Conservation (phyloP, 306 rosid species). For the Acacia acuminata region DNA sequence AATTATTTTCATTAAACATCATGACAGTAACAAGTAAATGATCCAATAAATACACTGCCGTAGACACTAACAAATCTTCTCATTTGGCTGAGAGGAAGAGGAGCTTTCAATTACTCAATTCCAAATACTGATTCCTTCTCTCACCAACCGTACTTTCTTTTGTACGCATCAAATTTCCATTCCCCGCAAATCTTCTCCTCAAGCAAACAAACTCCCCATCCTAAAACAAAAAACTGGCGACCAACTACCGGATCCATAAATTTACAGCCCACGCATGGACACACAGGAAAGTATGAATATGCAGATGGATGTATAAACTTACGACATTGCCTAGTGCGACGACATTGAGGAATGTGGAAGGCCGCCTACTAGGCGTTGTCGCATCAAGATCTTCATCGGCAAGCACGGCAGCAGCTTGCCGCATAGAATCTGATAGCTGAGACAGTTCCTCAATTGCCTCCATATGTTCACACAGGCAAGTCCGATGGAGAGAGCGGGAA, state of each 20-base stretch:
- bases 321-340: slow-evolving; percentile 95
- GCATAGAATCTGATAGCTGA: slow-evolving; percentile 91
- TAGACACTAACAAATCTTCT: not conserved
- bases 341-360: slow-evolving; percentile 83
- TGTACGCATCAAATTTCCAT: not conserved
- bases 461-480: slow-evolving; percentile 39
- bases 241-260: slow-evolving; percentile 16
- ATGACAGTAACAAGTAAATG: not conserved
- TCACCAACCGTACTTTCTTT: not conserved
- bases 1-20: not conserved
- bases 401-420: slow-evolving; percentile 83
- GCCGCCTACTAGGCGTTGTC: slow-evolving; percentile 54
- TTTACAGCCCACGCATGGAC: not conserved
- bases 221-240: not conserved
- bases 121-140: not conserved
- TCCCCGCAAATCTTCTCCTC: not conserved
- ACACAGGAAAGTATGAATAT: not conserved
- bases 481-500: not conserved
- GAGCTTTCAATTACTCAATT: not conserved
- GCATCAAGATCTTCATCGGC: slow-evolving; percentile 92
- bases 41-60: slow-evolving; percentile 9
- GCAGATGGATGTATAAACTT: slow-evolving; percentile 39
- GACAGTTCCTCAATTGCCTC: slow-evolving; percentile 88
- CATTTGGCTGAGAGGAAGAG: not conserved
- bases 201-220: not conserved